Evolutionary conservation across 768 basidiomycete genomes (phyloP), one percentile per base, ranked within the genome.

Genomic region (Boletus edulis): DNA sequence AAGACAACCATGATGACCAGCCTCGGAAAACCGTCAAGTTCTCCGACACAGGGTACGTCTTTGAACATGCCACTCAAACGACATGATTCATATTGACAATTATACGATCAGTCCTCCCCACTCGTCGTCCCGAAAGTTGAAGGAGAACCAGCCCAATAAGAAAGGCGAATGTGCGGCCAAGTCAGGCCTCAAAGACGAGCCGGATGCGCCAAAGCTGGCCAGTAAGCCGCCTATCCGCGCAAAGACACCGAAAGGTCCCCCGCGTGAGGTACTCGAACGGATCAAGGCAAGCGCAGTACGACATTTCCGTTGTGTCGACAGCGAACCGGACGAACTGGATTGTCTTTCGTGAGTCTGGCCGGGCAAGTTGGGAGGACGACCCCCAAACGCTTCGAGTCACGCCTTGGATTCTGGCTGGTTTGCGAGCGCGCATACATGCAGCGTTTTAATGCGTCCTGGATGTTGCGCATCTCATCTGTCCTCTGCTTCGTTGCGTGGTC

Each of bases 301-400:
- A 35, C 48, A 62, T 49, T 39, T 57, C 13, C 53, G 46, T n/a
- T 47, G 55, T 34, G 52, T 52, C 8, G 63, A 72, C 31, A 70
- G 72, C 53, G 78, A 77, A 49, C 73, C 76, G 8, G 78, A 80
- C 53, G 76, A 77, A 29, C 68, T 80, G 44, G 77, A 80, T 56
- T 80, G 77, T 56, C 66, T 80, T 35, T 73, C 76, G 32, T 78
- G 64, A 78, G 15, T 14, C 7, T 31, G 6, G 22, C 15, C 3
- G 34, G 14, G 14, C 34, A 15, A 17, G 35, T 8, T 8, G 4
- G 8, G 20, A 5, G 3, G 9, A 17, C 8, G 8, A 29, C 29
- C 13, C 18, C 9, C 20, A 10, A 24, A 24, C n/a, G 8, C 22
- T 34, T 34, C 42, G 20, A 35, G 34, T 47, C 34, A 11, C 6